Evolutionary conservation across 148 eudicot species (phyloP), one percentile per base, ranked within the genome.

Genomic region (Dysphania ambrosioides): DNA sequence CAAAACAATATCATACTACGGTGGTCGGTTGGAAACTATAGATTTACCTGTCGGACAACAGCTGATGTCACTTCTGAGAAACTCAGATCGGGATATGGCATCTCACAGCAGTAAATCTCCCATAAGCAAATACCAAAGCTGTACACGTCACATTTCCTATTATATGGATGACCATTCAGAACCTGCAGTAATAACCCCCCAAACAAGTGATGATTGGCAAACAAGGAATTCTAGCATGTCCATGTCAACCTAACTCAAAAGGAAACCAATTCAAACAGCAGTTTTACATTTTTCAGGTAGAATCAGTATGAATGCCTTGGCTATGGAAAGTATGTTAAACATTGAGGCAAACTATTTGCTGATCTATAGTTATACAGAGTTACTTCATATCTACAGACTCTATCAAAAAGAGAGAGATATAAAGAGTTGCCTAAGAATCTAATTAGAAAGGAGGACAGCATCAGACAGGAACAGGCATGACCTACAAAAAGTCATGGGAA

Each of bases 41-140:
- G 5, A n/a, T 42, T 21, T 85, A 92, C 97, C 90, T 90, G 93
- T 57, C 86, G 90, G 75, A 92, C 97, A 55, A 92, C 96, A 77
- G 97, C 97, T 68, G 96, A 88, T 38, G 96, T 92, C 79, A 90
- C 91, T 85, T 92, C 97, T 3, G 97, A 86, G 86, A 92, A 92
- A 76, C 97, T 92, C 73, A 90, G 91, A 68, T 90, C 90, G 60
- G 91, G 97, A 82, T 92, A 92, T 13, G 97, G 96, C 97, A 92
- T 90, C 83, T 92, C 97, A 77, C 97, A 92, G 77, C 97, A 92
- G 83, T 92, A 92, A 56, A 88, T 92, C 82, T 92, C 95, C 95
- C 97, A 92, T 67, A 92, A 77, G 80, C 97, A 92, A 51, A 92
- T 87, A 1, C 97, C 96, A 67, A 90, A 90, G 73, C 93, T 92